These are phyloP conservation scores for Chlamydomonas asymmetrica DNA, from an alignment of 139 green algal species.

Conservation along the genomic window DNA sequence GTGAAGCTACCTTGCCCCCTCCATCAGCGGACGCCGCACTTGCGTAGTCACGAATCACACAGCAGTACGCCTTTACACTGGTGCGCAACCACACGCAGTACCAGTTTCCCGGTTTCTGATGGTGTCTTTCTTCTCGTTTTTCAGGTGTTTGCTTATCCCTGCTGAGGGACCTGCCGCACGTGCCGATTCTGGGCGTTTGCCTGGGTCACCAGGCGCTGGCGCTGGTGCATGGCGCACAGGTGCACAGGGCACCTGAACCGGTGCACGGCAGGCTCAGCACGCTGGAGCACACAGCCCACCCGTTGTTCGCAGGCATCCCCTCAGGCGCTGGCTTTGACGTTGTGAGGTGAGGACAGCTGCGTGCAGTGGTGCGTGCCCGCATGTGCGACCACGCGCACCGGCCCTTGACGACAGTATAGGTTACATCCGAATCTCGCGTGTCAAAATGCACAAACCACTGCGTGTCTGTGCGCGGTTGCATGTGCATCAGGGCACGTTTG, in stretches of 20 bases:
- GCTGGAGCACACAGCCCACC: constrained; percentile 73
- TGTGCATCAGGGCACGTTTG: no score
- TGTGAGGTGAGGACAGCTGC: constrained; percentile 55
- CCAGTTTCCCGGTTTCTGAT: neutral
- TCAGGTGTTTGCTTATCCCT: constrained; percentile 81
- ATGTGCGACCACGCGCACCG: no score
- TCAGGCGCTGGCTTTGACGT: constrained; percentile 64
- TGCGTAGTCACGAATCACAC: no score
- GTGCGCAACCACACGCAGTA: neutral
- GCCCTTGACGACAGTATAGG: no score
- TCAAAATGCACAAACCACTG: no score
- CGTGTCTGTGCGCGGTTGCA: no score
- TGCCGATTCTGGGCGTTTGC: constrained; percentile 95
- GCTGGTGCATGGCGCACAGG: constrained; percentile 62
- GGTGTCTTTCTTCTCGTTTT: neutral
- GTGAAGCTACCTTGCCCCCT: no score
- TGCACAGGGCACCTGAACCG: constrained; percentile 81
- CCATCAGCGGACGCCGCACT: no score
- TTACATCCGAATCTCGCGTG: no score
- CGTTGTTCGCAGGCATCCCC: constrained; percentile 83
- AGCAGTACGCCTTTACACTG: no score
- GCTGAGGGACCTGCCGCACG: constrained; percentile 44
- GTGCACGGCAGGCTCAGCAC: constrained; percentile 87
- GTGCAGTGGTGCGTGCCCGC: no score
- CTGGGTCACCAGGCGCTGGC: constrained; percentile 94